Evolutionary conservation across 2,329 filamentous ascomycete species (phyloP), one percentile per base, ranked within the genome.

Genomic region (Apiospora arundinis): DNA sequence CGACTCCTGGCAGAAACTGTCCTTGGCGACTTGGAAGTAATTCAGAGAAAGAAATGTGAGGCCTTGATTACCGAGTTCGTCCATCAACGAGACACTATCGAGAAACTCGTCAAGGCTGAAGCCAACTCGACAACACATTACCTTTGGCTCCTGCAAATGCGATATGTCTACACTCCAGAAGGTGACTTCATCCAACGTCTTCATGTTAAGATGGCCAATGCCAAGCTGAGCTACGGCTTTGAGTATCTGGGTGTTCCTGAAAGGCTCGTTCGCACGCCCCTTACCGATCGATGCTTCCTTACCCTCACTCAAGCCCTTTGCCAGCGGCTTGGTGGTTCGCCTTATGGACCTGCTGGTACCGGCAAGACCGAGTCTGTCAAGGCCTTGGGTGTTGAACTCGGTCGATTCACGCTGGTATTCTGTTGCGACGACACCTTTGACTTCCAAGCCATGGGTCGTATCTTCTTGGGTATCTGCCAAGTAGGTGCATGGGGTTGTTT

Each of bases 401-500:
- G 96, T 80, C 92, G 97, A 72, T 99, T 99, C 81, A 99, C 97
- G 1, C 90, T 99, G 37, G 97, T 99, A 40, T 99, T 99, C 86
- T 99, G 97, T 82, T 99, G 96, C 85, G 96, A 99, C 80, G 96
- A 99, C 83, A 99, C 96, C 0, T 99, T 99, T 78, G 96, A 99
- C 82, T 99, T 98, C 87, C 96, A 99, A 80, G 96, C 96, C 68
- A 99, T 99, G 96, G 97, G 97, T 18, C 94, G 96, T 76, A 99
- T 99, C 77, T 99, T 99, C 89, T 88, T 99, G 46, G 96, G 96
- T 88, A 97, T 99, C 74, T 99, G 97, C 81, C 96, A 99, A 82
- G 96, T 99, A 67, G 96, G 96, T 81, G 96, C 96, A 5, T 99
- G 96, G 96, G 97, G 97, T 78, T 99, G 96, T 86, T 99, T 99